Evolutionary conservation across 75 land plant species (phyloP), one percentile per base, ranked within the genome.

Genomic region (Picea glauca): DNA sequence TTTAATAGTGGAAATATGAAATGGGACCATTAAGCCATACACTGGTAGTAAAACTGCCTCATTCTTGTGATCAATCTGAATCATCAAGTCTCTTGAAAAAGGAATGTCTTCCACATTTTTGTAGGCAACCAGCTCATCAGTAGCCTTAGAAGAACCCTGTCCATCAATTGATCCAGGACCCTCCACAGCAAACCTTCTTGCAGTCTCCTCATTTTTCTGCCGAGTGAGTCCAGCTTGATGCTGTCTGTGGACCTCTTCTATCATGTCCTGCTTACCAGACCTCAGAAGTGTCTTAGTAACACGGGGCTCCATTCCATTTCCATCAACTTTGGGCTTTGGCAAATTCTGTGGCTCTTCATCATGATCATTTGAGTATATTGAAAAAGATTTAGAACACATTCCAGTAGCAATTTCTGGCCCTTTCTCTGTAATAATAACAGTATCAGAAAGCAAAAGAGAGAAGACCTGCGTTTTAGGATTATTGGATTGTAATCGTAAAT

Each of bases 11-110:
- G 87, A 75, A 59, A 87, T 87, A 77, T 87, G 88, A 74, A 87
- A 87, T 0, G 88, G 88, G 56, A 85, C 88, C 77, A 87, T 78
- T 75, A 81, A 62, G 5, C 88, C 88, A 59, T 87, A 78, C 26
- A 87, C 65, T 31, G 88, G 88, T n/a, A 87, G 59, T 63, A 87
- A 62, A 33, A 87, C 87, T 23, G 88, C 79, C 38, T 87, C 88
- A 61, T 87, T 87, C 78, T 87, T 87, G 58, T 85, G 83, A 77
- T 87, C 88, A 30, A 87, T 86, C 60, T 87, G 88, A 65, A 87
- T 87, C 88, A 80, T 87, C 61, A 85, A 67, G 54, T 87, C 88
- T 74, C 83, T 82, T 50, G 77, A 68, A 35, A 65, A 72, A 21
- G 83, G 88, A 75, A 87, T 85, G 64, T 87, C 88, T 58, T 87